A percentile compares a stretch with the other conserved stretches of the same genome.
Conservation (phyloP, 2,329 filamentous ascomycete genomes). For the Cryphonectria parasitica region DNA sequence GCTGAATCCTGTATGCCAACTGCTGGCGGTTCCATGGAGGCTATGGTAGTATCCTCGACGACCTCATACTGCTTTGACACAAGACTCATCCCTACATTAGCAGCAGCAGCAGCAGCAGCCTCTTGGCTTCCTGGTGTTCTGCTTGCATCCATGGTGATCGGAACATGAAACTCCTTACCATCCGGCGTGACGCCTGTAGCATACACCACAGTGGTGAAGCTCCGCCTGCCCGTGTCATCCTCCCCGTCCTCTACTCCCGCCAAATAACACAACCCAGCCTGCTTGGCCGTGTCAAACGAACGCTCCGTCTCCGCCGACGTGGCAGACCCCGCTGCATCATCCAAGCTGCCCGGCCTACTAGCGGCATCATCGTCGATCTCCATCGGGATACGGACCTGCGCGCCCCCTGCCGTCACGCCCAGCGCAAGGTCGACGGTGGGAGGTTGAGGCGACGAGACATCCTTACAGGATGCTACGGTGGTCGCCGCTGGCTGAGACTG, state of each 20-base stretch:
- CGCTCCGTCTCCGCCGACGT: background rate
- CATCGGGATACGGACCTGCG: background rate
- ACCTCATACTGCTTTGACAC: background rate
- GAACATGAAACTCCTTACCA: background rate
- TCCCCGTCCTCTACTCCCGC: background rate
- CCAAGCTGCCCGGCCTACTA: background rate
- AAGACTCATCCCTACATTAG: background rate
- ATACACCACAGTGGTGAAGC: conserved; percentile 2
- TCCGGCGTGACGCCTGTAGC: background rate
- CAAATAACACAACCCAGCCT: background rate
- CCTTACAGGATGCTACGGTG: background rate
- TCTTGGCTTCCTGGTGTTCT: background rate
- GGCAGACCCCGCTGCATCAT: background rate
- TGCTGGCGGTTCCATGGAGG: conserved; percentile 6
- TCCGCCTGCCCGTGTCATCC: background rate
- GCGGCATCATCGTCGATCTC: background rate
- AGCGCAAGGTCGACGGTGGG: background rate
- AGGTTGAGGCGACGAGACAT: background rate
- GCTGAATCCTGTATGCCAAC: conserved; percentile 10
- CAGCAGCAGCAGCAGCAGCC: too few species aligned
- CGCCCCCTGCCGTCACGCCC: background rate
- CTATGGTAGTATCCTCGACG: background rate
- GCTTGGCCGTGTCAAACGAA: background rate
- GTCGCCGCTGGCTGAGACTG: background rate
- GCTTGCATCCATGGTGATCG: background rate